Evolutionary conservation across 2,329 filamentous ascomycete genomes (phyloP).

Genomic region (Rhexocercosporidium sp.): DNA sequence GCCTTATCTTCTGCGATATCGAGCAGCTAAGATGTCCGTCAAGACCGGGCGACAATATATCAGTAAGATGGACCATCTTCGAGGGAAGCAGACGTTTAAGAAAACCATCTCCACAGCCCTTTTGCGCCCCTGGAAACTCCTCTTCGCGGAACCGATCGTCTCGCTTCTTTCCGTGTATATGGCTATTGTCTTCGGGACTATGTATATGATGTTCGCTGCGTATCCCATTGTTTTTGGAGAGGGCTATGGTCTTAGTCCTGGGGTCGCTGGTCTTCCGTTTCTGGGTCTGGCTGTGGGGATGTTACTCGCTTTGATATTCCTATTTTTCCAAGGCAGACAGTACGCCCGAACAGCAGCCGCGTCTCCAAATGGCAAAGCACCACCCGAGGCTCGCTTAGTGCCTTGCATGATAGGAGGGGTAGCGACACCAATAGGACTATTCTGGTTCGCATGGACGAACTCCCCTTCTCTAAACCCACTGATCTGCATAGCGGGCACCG

Average conservation of each 20-base stretch:
- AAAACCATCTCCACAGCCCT: slow-evolving; percentile 61
- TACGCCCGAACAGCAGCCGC: slow-evolving; percentile 48
- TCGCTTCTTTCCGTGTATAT: slow-evolving; percentile 65
- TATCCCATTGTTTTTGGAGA: slow-evolving; percentile 71
- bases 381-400: slow-evolving; percentile 69
- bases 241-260: slow-evolving; percentile 61
- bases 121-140: slow-evolving; percentile 70
- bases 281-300: slow-evolving; percentile 74
- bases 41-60: slow-evolving; percentile 61
- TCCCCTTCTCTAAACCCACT: slow-evolving; percentile 56
- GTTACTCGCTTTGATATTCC: slow-evolving; percentile 57
- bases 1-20: slow-evolving; percentile 58
- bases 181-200: slow-evolving; percentile 52
- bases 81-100: slow-evolving; percentile 48
- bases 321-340: slow-evolving; percentile 57
- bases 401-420: slow-evolving; percentile 66
- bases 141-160: slow-evolving; percentile 74
- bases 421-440: slow-evolving; percentile 66
- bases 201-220: slow-evolving; percentile 64
- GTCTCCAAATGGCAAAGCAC: slow-evolving; percentile 54
- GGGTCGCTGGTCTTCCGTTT: slow-evolving; percentile 69
- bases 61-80: slow-evolving; percentile 45
- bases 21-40: slow-evolving; percentile 56
- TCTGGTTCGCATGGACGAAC: slow-evolving; percentile 74
- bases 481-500: slow-evolving; percentile 54